Evolutionary conservation across 805 yeast species (phyloP).

Genomic region (Metschnikowia santaceciliae): DNA sequence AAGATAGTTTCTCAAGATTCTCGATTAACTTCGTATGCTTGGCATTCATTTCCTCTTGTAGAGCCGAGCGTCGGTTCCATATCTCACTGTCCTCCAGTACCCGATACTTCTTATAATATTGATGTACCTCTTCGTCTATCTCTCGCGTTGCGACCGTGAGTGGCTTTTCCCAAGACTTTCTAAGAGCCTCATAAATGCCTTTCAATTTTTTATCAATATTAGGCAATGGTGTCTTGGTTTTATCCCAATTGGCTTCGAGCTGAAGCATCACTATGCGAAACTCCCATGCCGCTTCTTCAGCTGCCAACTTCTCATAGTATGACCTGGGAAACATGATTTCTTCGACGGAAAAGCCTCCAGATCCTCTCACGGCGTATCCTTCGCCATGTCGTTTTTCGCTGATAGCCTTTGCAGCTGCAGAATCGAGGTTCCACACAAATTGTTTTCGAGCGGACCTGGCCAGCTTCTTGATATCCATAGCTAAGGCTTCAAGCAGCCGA

Average conservation of each 20-base stretch:
- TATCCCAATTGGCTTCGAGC: slow-evolving; percentile 4
- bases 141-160: slow-evolving; percentile 8
- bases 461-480: slow-evolving; percentile 32
- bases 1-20: slow-evolving; percentile 13
- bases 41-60: slow-evolving; percentile 17
- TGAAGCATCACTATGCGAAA: slow-evolving; percentile 16
- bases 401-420: not conserved
- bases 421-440: slow-evolving; percentile 22
- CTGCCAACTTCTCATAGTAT: slow-evolving; percentile 25
- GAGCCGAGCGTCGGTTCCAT: slow-evolving; percentile 10
- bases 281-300: slow-evolving; percentile 37
- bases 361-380: slow-evolving; percentile 25
- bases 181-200: not conserved
- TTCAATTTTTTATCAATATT: not conserved
- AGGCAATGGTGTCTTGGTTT: slow-evolving; percentile 7
- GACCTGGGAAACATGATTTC: slow-evolving; percentile 27
- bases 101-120: slow-evolving; percentile 15
- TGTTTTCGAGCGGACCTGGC: slow-evolving; percentile 20
- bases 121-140: slow-evolving; percentile 13
- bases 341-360: slow-evolving; percentile 25
- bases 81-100: slow-evolving; percentile 7
- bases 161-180: slow-evolving; percentile 13
- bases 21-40: slow-evolving; percentile 15
- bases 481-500: slow-evolving; percentile 22
- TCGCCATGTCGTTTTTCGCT: slow-evolving; percentile 22